phyloP scores from a whole-genome alignment of 371 early-diverging fungal species.

The Catenaria anguillulae region DNA sequence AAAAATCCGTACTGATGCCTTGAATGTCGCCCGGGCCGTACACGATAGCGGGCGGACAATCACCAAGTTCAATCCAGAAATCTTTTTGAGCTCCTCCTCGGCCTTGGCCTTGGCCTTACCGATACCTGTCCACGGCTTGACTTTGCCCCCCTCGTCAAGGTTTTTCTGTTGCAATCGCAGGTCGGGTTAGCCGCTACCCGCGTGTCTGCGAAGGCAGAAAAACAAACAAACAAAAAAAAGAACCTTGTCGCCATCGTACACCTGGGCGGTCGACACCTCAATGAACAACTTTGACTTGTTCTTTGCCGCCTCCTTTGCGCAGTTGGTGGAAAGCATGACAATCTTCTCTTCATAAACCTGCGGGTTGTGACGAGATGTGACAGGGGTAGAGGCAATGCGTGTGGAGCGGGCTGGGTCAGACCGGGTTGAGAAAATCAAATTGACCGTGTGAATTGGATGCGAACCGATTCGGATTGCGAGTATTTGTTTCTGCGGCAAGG shows the following conservation, averaged over 20 bases:
- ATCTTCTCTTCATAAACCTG: constrained; percentile 76
- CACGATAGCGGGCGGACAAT: constrained; percentile 74
- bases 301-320: constrained; percentile 69
- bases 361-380: background rate
- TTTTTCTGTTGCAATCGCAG: constrained; percentile 36
- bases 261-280: constrained; percentile 72
- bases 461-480: constrained; percentile 55
- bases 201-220: background rate
- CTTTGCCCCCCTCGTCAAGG: constrained; percentile 48
- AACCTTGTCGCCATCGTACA: constrained; percentile 66
- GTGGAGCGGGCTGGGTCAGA: no score
- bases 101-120: constrained; percentile 64
- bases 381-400: no score
- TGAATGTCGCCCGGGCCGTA: constrained; percentile 67
- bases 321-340: constrained; percentile 46
- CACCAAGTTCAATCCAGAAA: constrained; percentile 47
- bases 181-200: background rate
- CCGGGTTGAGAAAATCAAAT: no score
- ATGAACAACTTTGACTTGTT: constrained; percentile 55
- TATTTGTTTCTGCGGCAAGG: constrained; percentile 83
- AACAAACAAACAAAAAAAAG: background rate
- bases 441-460: no score
- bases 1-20: constrained; percentile 49
- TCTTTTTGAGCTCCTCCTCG: constrained; percentile 53
- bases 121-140: constrained; percentile 69